Base-by-base conservation (phyloP, 768 basidiomycete species). In the Cystoderma amianthinum region DNA sequence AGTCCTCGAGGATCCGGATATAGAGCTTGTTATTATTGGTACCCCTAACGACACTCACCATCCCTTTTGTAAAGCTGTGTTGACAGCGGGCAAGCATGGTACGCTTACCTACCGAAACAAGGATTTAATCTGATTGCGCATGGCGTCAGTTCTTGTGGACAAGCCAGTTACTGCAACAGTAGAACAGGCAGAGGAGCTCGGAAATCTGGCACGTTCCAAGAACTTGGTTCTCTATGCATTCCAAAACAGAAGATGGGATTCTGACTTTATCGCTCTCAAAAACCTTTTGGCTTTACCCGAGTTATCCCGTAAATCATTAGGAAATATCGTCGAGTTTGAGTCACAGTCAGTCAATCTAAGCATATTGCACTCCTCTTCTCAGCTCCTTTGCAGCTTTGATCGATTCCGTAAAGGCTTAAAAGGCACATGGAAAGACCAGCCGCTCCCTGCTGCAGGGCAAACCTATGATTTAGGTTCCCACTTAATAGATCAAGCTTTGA, bases 401-500 rank as follows among this genome's bases (percentile, higher is more conserved):
- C 80, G 89, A 32, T 89, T 77, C 64, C 76, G 84, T 23, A 68
- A 70, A 18, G 67, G 61, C 1, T 56, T 81, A 22, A 83, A 82
- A 50, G 76, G 80, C 10, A 76, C 78, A 0, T 95, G 90, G 91
- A 92, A 91, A 59, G 88, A 91, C 44, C 58, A 72, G 21, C 66
- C 76, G 1, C 64, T 68, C 1, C 77, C 80, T 16, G 79, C 73
- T 15, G 72, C 72, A 35, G 85, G 87, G 3, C 67, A 75, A 19
- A 76, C 80, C 2, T 93, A 80, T 57, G 88, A 93, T 57, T 70
- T 93, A 16, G 89, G 85, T 3, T 63, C 83, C 5, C 88, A 93
- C 57, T 68, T 90, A 19, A 76, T 91, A 48, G 87, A 91, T 62
- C 87, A 91, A 59, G 69, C 76, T 4, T 63, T 91, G 21, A 65